phyloP scores from a whole-genome alignment of 2,329 filamentous ascomycete genomes.

The Colletotrichum sidae region DNA sequence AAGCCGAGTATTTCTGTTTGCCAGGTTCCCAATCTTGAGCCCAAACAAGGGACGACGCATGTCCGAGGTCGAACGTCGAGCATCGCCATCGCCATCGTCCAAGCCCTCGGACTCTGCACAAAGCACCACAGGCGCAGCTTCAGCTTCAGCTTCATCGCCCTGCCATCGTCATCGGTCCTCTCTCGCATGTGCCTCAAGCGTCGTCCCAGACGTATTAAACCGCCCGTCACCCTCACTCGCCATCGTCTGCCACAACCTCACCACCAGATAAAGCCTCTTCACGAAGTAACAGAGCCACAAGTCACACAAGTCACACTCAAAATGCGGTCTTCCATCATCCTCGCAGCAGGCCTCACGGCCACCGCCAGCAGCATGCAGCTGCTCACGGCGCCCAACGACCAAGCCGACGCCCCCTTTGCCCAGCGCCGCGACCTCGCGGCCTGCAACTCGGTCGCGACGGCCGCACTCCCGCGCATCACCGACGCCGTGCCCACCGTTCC shows the following conservation, averaged over 20 bases:
- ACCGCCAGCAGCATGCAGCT: neutral
- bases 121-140: too few species aligned
- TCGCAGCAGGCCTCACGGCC: slow-evolving; percentile 16
- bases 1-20: neutral
- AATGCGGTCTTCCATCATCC: slow-evolving; percentile 16
- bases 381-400: slow-evolving; percentile 8
- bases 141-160: neutral
- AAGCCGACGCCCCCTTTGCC: neutral
- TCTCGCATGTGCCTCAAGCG: too few species aligned
- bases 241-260: neutral
- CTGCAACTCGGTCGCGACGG: slow-evolving; percentile 37
- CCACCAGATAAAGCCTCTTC: neutral
- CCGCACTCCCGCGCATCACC: slow-evolving; percentile 40
- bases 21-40: too few species aligned
- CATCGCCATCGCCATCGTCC: too few species aligned
- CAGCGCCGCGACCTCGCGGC: slow-evolving; percentile 28
- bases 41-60: too few species aligned
- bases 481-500: slow-evolving; percentile 39
- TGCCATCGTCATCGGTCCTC: neutral
- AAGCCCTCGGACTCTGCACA: too few species aligned
- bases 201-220: neutral
- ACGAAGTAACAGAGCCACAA: neutral
- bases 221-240: neutral
- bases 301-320: neutral
- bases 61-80: too few species aligned